phyloP scores from a whole-genome alignment of 306 rosid species.

The Citrullus amarus region DNA sequence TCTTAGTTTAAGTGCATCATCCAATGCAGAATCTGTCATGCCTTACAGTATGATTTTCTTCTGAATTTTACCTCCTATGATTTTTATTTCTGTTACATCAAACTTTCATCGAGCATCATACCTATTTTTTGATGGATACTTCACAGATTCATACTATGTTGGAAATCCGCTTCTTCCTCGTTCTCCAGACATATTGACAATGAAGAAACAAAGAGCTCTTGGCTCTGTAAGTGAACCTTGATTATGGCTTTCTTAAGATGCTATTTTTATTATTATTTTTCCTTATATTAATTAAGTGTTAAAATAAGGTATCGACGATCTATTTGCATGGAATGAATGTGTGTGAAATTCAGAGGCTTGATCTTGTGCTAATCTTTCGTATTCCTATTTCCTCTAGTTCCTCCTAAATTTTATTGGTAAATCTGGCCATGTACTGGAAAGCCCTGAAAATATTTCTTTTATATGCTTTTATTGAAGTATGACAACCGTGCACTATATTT shows the following conservation, averaged over 20 bases:
- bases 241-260: neutral
- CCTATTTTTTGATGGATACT: conserved; percentile 22
- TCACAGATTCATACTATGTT: conserved; percentile 45
- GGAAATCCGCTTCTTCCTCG: conserved; percentile 31
- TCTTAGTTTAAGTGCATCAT: neutral
- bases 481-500: neutral
- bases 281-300: neutral
- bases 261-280: neutral
- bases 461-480: neutral
- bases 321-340: neutral
- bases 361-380: neutral
- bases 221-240: conserved; percentile 52
- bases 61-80: neutral
- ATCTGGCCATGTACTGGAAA: neutral
- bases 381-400: neutral
- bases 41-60: neutral
- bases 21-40: neutral
- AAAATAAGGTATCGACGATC: neutral
- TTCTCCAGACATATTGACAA: conserved; percentile 43
- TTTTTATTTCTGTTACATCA: neutral
- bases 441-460: neutral
- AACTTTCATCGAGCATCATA: conserved; percentile 2
- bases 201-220: conserved; percentile 41
- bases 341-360: neutral
- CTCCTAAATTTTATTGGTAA: neutral